Base-by-base conservation (phyloP, 2,329 filamentous ascomycete genomes). In the Nannizzia gypsea region DNA sequence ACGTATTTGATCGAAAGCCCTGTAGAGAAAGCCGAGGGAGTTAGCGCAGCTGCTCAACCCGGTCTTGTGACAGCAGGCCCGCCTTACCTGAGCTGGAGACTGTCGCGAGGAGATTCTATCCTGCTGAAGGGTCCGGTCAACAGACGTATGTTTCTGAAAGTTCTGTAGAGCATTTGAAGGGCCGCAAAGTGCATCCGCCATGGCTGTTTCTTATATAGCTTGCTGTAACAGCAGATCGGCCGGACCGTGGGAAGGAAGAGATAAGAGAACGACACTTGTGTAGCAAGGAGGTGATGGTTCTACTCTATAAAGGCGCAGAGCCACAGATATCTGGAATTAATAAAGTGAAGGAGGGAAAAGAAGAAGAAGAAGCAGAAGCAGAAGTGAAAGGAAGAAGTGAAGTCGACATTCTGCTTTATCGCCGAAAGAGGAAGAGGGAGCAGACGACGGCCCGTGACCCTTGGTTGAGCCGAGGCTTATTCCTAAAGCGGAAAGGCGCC, bases 91-190 rank as follows among this genome's bases (percentile, higher is more conserved):
- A 56, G 77, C 72, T 50, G 80, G 77, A 58, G 79, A 74, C 59
- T 80, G 77, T 62, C 80, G 79, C 8, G 78, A 75, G 38, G 78
- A 72, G 54, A 88, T 67, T 57, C 86, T 84, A 72, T 90, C 88
- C 71, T 89, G 88, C 69, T 90, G 87, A 56, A 87, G 77, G 8
- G 84, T 84, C 59, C 85, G 79, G 69, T 90, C 86, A 63, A 82
- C 79, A 56, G 85, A 79, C 9, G 82, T 76, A 71, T 90, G 87
- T 67, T 86, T 84, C 67, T 86, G 81, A 69, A 90, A 83, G 68
- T 81, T 85, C 72, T 89, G 87, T 58, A 89, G 81, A 63, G 86
- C 81, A 72, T 88, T 90, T 11, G 87, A 88, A 17, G 87, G 86
- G 61, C 88, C 87, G 70, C 88, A 91, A 60, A 88, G 76, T 66